phyloP scores from a whole-genome alignment of 1,284 basidiomycete species.

The Pisolithus thermaeus region DNA sequence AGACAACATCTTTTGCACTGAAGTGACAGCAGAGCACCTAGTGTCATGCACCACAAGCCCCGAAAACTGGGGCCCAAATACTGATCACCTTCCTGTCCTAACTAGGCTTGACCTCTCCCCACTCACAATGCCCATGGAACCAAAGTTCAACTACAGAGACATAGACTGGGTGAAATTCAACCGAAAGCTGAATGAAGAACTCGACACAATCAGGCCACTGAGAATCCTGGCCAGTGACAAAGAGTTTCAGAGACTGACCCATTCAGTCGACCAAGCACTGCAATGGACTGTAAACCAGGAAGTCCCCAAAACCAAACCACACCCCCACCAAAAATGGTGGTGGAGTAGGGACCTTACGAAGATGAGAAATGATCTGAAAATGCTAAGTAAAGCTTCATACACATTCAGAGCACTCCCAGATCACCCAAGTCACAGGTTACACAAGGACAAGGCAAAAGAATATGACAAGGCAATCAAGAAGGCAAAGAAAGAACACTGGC shows the following conservation, averaged over 20 bases:
- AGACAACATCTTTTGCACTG: background rate
- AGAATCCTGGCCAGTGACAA: background rate
- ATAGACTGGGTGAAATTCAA: background rate
- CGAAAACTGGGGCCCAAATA: background rate
- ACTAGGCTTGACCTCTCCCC: too few species aligned
- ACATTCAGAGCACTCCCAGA: slow-evolving; percentile 1
- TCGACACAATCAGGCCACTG: background rate
- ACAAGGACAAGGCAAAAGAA: slow-evolving; percentile 10
- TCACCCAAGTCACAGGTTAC: slow-evolving; percentile 22
- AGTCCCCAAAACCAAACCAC: slow-evolving; percentile 19
- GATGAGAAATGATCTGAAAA: slow-evolving; percentile 9
- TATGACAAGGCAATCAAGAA: slow-evolving; percentile 27
- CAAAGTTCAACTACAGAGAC: background rate
- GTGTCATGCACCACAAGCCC: background rate
- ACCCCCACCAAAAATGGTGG: slow-evolving; percentile 26
- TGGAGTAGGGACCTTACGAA: slow-evolving; percentile 24
- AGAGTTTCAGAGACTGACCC: background rate
- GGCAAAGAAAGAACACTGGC: slow-evolving; percentile 32
- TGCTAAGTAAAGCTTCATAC: slow-evolving; percentile 4
- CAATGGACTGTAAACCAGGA: background rate
- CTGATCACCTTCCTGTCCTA: background rate
- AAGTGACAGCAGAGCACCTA: background rate
- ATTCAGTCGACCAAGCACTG: too few species aligned
- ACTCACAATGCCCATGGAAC: too few species aligned
- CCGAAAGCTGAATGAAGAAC: background rate